Evolutionary conservation across 2,329 filamentous ascomycete species (phyloP), one percentile per base, ranked within the genome.

Genomic region (Colletotrichum navitas): DNA sequence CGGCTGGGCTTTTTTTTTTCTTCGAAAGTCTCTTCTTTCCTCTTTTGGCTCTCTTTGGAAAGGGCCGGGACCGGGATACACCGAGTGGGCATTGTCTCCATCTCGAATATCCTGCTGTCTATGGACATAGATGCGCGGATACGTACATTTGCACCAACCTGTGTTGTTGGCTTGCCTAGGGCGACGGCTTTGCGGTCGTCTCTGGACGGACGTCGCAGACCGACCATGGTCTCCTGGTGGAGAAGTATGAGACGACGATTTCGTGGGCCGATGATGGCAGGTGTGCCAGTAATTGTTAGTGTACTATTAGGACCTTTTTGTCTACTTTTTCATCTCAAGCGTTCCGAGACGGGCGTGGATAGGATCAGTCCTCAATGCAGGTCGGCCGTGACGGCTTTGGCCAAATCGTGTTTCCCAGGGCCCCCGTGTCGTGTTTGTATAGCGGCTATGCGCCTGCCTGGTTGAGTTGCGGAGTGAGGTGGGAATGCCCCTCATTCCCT

Each of bases 261-360:
- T 59, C 34, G 36, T 12, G 47, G 41, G 49, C 67, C 61, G 41
- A 32, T 47, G 21, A 60, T 71, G 39, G 39, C 49, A 66, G 70
- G 64, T 62, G 51, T 73, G 72, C 65, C 69, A 63, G 47, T 73
- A 73, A 73, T 73, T 67, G 68, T 54, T 72, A 72, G 64, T 73
- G 72, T 73, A 73, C 61, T 62, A 73, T 72, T 69, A 72, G 21
- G 61, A 62, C 62, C 69, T 63, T 73, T 62, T 68, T 66, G 69
- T 63, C 60, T 68, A 68, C 63, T 73, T 67, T 68, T 62, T 62
- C 55, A 67, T 63, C 55, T 72, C 58, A 63, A 67, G 36, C 62
- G 67, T 67, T 63, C 67, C 70, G 49, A 66, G 51, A 56, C 36
- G 61, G 56, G 61, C 49, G 62, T 56, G 66, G 61, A 45, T 45